Evolutionary conservation across 129 eudicot genomes (phyloP).

Genomic region (Chrysanthemum seticuspe): DNA sequence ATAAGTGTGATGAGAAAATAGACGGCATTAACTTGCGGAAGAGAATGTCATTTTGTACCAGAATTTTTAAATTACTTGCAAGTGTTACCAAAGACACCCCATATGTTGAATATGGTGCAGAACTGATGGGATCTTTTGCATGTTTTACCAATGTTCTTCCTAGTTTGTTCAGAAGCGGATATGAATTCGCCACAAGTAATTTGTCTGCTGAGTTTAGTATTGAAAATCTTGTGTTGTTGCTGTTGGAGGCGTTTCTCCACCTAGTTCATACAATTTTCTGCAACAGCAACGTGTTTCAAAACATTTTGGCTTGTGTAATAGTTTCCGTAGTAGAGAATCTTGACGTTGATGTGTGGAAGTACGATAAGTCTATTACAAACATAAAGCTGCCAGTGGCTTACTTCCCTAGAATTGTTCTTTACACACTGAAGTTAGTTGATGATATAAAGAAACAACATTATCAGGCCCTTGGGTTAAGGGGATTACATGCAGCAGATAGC

Average conservation of each 20-base stretch:
- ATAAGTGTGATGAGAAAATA: slow-evolving; percentile 60
- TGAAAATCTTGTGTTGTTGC: slow-evolving; percentile 54
- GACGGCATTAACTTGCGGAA: slow-evolving; percentile 48
- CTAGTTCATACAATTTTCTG: slow-evolving; percentile 54
- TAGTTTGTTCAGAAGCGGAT: slow-evolving; percentile 48
- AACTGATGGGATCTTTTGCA: slow-evolving; percentile 52
- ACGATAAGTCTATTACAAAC: slow-evolving; percentile 45
- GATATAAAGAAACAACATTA: slow-evolving; percentile 58
- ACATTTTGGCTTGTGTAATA: slow-evolving; percentile 55
- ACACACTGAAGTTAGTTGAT: slow-evolving; percentile 55
- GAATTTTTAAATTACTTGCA: slow-evolving; percentile 69
- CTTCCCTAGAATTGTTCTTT: slow-evolving; percentile 71
- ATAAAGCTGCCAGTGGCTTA: slow-evolving; percentile 67
- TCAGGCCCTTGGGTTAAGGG: slow-evolving; percentile 50
- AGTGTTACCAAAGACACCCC: slow-evolving; percentile 54
- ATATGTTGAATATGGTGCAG: slow-evolving; percentile 51
- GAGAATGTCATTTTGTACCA: slow-evolving; percentile 53
- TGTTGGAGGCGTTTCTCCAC: slow-evolving; percentile 80
- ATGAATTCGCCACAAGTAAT: slow-evolving; percentile 56
- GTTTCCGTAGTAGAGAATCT: slow-evolving; percentile 63
- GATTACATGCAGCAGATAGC: slow-evolving; percentile 28
- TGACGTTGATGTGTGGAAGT: slow-evolving; percentile 69
- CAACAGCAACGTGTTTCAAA: slow-evolving; percentile 62
- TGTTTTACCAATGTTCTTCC: slow-evolving; percentile 66
- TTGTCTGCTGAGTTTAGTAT: slow-evolving; percentile 51